Conservation (phyloP, 1,284 basidiomycete genomes). For the Wallemia hederae region DNA sequence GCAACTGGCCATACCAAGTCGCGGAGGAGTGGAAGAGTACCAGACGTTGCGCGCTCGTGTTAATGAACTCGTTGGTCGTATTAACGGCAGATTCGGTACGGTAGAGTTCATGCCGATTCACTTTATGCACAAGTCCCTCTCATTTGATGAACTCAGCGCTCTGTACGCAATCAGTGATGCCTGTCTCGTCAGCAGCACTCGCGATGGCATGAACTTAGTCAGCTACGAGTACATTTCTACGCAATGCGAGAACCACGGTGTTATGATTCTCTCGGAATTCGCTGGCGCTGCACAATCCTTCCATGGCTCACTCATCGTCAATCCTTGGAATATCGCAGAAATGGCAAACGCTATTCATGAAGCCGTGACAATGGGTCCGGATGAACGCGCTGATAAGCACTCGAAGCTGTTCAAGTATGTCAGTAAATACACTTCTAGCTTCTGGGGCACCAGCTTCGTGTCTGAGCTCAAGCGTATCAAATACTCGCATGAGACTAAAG, state of each 20-base stretch:
- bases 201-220: constrained; percentile 99
- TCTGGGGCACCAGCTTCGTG: constrained; percentile 66
- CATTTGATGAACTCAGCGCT: constrained; percentile 84
- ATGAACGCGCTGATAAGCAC: constrained; percentile 62
- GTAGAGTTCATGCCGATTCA: constrained; percentile 99
- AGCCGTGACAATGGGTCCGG: constrained; percentile 62
- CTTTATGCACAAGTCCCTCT: constrained; percentile 40
- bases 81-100: constrained; percentile 93
- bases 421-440: constrained; percentile 69
- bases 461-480: not conserved
- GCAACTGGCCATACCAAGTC: constrained; percentile 84
- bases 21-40: constrained; percentile 96
- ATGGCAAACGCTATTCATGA: constrained; percentile 87
- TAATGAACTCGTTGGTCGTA: constrained; percentile 89
- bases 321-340: constrained; percentile 39
- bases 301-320: constrained; percentile 77
- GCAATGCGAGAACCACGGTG: constrained; percentile 69
- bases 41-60: constrained; percentile 87
- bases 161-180: constrained; percentile 90
- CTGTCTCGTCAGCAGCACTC: constrained; percentile 74
- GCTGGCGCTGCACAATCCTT: constrained; percentile 88
- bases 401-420: constrained; percentile 86
- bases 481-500: not conserved
- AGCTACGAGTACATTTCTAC: constrained; percentile 97
- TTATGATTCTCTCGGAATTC: constrained; percentile 94